Base-by-base conservation (phyloP, 179 eudicot species). In the Spinacia oleracea region DNA sequence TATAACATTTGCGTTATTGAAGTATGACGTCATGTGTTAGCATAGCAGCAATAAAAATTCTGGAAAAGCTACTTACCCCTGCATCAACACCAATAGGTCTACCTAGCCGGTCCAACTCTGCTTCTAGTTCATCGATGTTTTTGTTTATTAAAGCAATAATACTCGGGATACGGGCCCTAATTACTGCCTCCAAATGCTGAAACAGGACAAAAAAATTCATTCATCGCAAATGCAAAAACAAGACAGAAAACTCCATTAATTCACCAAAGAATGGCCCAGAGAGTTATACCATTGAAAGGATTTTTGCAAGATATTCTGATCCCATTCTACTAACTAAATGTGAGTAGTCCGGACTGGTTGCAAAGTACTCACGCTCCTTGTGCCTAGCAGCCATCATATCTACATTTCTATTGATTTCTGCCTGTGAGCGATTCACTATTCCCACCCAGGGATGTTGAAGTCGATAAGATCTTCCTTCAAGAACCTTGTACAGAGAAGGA, bases 371-470 rank as follows among this genome's bases (percentile, higher is more conserved):
- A 6, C 86, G 89, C 80, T 94, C 98, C 71, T 81, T 93, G 70
- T 83, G 85, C 86, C 98, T 91, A 50, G 98, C 97, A 78, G 80
- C 83, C 77, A 84, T 86, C 97, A 94, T 94, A 73, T 93, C 97
- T 50, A 85, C 89, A 78, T 87, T 90, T 86, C 89, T 94, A 62
- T 91, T 94, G 71, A 94, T 94, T 81, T 94, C 98, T 72, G 94
- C 93, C 81, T 94, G 98, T 76, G 98, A 94, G 59, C 98, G 91
- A 80, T 94, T 94, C 76, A 94, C 98, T 77, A 94, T 82, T 67
- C 98, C 98, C 64, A 94, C 97, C 98, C 98, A 94, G 9, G 97
- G 97, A 0, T 78, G 90, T 76, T 90, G 97, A 73, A 94, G 79
- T 75, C 95, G 89, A 75, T 91, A 93, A 48, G 98, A 79, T 87